These are phyloP conservation scores for Rozella allomycis DNA, from an alignment of 371 early-diverging fungal genomes.

Conservation along the genomic window DNA sequence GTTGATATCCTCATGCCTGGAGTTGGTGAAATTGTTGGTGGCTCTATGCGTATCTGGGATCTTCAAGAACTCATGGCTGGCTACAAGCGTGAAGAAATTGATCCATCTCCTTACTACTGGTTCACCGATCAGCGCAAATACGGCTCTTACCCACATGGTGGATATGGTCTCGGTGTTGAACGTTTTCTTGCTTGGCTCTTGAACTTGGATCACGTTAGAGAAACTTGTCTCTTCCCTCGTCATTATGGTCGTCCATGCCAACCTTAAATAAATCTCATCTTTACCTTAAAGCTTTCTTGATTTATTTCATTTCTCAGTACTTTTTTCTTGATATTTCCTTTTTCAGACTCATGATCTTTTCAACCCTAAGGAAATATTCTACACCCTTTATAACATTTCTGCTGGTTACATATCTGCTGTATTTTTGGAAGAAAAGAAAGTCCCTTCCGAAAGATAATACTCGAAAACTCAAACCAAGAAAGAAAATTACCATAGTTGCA, in stretches of 20 bases:
- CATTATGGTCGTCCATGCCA: slow-evolving; percentile 72
- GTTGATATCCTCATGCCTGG: slow-evolving; percentile 97
- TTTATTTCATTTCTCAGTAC: too few relatives aligned
- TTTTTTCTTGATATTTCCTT: too few relatives aligned
- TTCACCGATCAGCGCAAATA: slow-evolving; percentile 97
- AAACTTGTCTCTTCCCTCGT: slow-evolving; percentile 89
- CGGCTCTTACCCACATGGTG: slow-evolving; percentile 95
- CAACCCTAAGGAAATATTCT: too few relatives aligned
- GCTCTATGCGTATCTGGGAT: slow-evolving; percentile 93
- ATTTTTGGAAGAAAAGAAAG: too few relatives aligned
- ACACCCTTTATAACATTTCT: too few relatives aligned
- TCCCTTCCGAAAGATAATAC: too few relatives aligned
- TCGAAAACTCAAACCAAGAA: too few relatives aligned
- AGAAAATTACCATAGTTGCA: too few relatives aligned
- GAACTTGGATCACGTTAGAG: slow-evolving; percentile 63
- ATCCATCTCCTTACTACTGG: slow-evolving; percentile 96
- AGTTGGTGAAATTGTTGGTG: slow-evolving; percentile 99
- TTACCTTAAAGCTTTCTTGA: too few relatives aligned
- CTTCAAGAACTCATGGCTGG: slow-evolving; percentile 77
- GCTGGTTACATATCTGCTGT: too few relatives aligned
- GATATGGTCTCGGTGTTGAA: slow-evolving; percentile 98
- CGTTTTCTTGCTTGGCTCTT: slow-evolving; percentile 95
- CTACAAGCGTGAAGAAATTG: slow-evolving; percentile 88
- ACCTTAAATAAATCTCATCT: too few relatives aligned
- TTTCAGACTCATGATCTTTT: too few relatives aligned